A percentile compares a stretch with the other conserved stretches of the same genome.
phyloP scores from a whole-genome alignment of 768 basidiomycete species.

The Melanogaster broomeanus region DNA sequence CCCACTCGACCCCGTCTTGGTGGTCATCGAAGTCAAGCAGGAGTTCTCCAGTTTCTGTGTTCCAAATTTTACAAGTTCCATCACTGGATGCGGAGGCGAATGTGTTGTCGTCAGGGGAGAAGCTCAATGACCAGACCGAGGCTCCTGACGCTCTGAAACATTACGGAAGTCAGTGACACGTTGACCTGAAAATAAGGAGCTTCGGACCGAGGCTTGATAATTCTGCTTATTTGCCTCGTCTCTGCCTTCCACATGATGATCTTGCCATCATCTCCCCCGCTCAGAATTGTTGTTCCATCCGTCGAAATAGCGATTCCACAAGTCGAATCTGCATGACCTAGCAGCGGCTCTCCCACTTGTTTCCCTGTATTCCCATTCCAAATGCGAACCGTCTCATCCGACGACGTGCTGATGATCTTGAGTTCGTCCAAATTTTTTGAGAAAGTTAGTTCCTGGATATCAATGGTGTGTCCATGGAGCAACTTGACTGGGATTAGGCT shows the following conservation, averaged over 20 bases:
- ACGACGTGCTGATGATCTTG: not conserved
- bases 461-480: no score
- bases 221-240: slow-evolving; percentile 26
- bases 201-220: not conserved
- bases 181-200: no score
- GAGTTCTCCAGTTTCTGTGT: not conserved
- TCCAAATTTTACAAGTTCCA: not conserved
- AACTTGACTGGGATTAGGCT: no score
- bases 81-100: slow-evolving; percentile 6
- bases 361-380: not conserved
- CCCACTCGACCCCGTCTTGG: slow-evolving; percentile 1
- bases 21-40: not conserved
- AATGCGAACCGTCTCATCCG: not conserved
- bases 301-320: slow-evolving; percentile 10
- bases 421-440: no score
- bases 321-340: slow-evolving; percentile 1
- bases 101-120: slow-evolving; percentile 13
- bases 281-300: slow-evolving; percentile 10
- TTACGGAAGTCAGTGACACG: not conserved
- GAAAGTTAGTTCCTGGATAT: no score
- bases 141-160: no score
- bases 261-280: slow-evolving; percentile 5
- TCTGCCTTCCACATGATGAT: slow-evolving; percentile 15
- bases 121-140: not conserved
- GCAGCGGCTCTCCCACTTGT: not conserved